A percentile compares a stretch with the other conserved stretches of the same genome.
phyloP scores from a whole-genome alignment of 129 eudicot genomes.

The Lactuca saligna region DNA sequence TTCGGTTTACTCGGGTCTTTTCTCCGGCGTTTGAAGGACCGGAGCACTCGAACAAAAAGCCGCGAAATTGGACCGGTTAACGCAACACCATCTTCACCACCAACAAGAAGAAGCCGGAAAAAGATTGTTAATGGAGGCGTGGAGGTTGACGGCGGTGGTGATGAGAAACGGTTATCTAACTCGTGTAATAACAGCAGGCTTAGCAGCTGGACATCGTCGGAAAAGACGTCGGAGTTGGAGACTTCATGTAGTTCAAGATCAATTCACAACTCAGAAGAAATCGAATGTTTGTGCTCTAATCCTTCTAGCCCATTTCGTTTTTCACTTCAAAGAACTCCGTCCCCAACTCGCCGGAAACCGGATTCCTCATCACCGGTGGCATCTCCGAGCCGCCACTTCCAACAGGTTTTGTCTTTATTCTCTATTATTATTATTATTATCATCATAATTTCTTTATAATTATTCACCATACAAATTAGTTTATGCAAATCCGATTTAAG shows the following conservation, averaged over 20 bases:
- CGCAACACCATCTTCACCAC: slow-evolving; percentile 10
- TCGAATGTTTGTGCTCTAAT: slow-evolving; percentile 44
- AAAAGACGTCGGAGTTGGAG: slow-evolving; percentile 60
- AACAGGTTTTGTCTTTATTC: slow-evolving; percentile 47
- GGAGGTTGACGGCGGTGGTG: background rate
- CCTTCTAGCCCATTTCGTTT: slow-evolving; percentile 79
- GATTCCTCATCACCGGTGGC: slow-evolving; percentile 51
- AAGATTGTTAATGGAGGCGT: slow-evolving; percentile 3
- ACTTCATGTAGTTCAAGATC: slow-evolving; percentile 63
- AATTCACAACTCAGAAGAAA: slow-evolving; percentile 35
- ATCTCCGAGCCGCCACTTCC: slow-evolving; percentile 53
- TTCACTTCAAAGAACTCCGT: slow-evolving; percentile 51
- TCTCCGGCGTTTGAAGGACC: slow-evolving; percentile 51
- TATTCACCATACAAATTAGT: background rate
- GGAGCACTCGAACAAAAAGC: slow-evolving; percentile 35
- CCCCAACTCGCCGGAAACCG: slow-evolving; percentile 41
- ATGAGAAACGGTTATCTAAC: slow-evolving; percentile 34
- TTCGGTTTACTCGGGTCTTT: slow-evolving; percentile 69
- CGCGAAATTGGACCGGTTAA: slow-evolving; percentile 38
- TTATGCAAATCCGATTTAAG: slow-evolving; percentile 5
- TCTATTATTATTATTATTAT: background rate
- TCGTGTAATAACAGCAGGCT: slow-evolving; percentile 43
- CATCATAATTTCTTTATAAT: background rate
- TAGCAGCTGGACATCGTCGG: slow-evolving; percentile 57
- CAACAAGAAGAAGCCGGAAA: slow-evolving; percentile 21